phyloP scores from a whole-genome alignment of 78 protist genomes.

The Dictyostelium firmibasis region DNA sequence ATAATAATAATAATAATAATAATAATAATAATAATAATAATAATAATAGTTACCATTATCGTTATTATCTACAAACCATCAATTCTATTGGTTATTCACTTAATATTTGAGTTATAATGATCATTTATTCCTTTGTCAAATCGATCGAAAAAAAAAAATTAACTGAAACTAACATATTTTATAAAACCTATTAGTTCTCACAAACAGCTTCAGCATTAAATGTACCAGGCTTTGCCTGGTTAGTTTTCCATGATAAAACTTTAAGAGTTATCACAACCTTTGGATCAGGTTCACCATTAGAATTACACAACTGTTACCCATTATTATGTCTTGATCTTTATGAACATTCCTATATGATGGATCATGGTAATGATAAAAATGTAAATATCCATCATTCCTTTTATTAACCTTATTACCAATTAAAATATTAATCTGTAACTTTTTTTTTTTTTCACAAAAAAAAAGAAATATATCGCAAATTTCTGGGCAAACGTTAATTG shows the following conservation, averaged over 20 bases:
- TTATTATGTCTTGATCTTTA: constrained; percentile 52
- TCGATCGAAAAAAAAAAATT: too few species aligned
- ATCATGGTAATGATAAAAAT: constrained; percentile 35
- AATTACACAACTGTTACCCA: constrained; percentile 52
- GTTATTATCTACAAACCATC: too few species aligned
- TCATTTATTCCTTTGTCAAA: too few species aligned
- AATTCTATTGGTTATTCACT: neutral
- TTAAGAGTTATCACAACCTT: constrained; percentile 34
- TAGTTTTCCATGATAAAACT: constrained; percentile 76
- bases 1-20: neutral
- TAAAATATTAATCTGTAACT: neutral
- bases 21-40: neutral
- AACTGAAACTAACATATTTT: neutral
- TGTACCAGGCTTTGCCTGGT: constrained; percentile 50
- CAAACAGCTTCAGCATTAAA: constrained; percentile 38
- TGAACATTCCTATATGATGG: constrained; percentile 53
- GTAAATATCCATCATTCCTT: constrained; percentile 29
- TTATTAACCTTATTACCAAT: too few species aligned
- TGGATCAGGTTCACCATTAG: constrained; percentile 71
- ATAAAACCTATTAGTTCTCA: constrained; percentile 30
- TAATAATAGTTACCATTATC: neutral
- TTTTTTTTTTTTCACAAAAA: neutral
- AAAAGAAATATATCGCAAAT: constrained; percentile 54
- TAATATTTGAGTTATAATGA: too few species aligned
- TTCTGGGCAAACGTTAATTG: constrained; percentile 52